Evolutionary conservation across 768 basidiomycete genomes (phyloP), one percentile per base, ranked within the genome.

Genomic region (Bullera alba): DNA sequence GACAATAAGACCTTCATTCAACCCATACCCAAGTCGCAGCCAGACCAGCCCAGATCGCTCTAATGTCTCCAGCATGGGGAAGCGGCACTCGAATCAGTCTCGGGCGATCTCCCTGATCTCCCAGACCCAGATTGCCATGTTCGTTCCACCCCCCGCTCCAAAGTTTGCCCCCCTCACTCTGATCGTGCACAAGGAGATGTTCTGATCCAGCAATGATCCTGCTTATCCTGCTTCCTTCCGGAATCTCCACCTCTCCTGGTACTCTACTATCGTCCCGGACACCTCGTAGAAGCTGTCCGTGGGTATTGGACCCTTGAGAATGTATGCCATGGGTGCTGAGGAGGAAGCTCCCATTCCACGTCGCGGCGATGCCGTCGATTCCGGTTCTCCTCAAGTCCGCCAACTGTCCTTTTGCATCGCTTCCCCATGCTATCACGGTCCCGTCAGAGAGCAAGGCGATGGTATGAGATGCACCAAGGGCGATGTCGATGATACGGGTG

Each of bases 101-200:
- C 86, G 63, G 55, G 72, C 79, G 10, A 74, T 67, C 15, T 84
- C 83, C 15, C 64, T 23, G 80, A 29, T 77, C 75, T 0, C 82
- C 84, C 21, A 81, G 63, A 0, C 87, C 90, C 23, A 96, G 76
- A 70, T 95, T 97, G 5, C 93, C 93, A 67, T 96, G 93, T 70
- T 97, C 93, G 70, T 96, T 97, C 92, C 93, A 97, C 0, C 93
- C 93, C 87, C 92, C 95, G 0, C 81, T 86, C 80, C 82, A 86
- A 0, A 91, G 78, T 56, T 80, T 78, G 1, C 57, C 57, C n/a
- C 46, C 59, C 8, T 32, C 57, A 4, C 80, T 78, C 1, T 60
- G 53, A 6, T 46, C 55, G 4, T 16, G 52, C 17, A 46, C 29
- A n/a, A 95, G 72, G 2, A 87, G 79, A 71, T 96, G 91, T 70